Base-by-base conservation (phyloP, 805 yeast species). In the Ogataea neopini region DNA sequence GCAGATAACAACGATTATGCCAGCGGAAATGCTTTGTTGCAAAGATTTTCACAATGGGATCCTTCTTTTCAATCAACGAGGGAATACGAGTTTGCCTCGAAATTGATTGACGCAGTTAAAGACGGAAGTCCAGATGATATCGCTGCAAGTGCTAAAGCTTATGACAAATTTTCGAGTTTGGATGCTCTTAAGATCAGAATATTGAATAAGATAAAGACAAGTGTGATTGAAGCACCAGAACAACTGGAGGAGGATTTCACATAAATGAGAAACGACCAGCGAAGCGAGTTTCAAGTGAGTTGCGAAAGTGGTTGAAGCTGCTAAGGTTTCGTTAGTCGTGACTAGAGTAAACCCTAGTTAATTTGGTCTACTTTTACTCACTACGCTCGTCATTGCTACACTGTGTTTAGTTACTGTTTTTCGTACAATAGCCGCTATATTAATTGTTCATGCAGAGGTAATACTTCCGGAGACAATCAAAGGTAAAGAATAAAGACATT, bases 141-240 rank as follows among this genome's bases (percentile, higher is more conserved):
- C 60, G 79, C 92, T 3, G 83, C 81, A 55, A 79, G 81, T 54
- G 83, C 91, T 17, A 86, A 76, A 62, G 94, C 87, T 54, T 94
- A 71, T 60, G 98, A 94, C 66, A 95, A 88, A 66, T 90, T 86
- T 66, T 74, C 83, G 54, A 89, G 89, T 66, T 79, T 94, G 47
- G 99, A 94, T 64, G 88, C 86, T 61, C 86, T 96, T 85, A 89
- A 88, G 72, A 88, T 96, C 10, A 81, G 86, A 23, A 72, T 94
- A 43, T 76, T 94, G 56, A 76, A 92, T 58, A 86, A 85, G 68
- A 83, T 94, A 59, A 94, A 94, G 79, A 81, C 58, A 15, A 56
- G 62, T 42, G 57, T 67, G 10, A 47, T 48, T 20, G 60, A 61
- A 14, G 64, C 63, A 8, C 68, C 69, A 5, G 68, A 60, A 33